These are phyloP conservation scores for Gomphus sp. DNA, from an alignment of 1,284 basidiomycete genomes.

Conservation along the genomic window DNA sequence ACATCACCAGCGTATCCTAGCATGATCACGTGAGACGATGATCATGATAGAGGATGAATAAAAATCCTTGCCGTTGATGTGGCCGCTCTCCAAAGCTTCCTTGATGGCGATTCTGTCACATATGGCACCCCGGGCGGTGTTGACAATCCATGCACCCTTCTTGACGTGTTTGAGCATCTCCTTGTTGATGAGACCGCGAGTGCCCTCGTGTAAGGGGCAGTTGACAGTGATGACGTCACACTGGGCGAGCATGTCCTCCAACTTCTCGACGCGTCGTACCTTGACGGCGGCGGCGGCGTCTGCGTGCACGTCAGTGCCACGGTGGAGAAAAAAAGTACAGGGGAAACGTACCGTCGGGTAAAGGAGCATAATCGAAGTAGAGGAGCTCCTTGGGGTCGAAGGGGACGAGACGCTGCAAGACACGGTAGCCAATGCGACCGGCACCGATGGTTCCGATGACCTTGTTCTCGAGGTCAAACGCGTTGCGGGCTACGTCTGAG, in stretches of 20 bases:
- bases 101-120: constrained; percentile 79
- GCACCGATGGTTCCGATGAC: constrained; percentile 85
- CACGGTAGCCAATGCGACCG: constrained; percentile 84
- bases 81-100: constrained; percentile 70
- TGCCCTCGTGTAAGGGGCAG: constrained; percentile 87
- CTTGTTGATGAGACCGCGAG: constrained; percentile 71
- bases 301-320: too few relatives aligned
- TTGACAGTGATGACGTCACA: constrained; percentile 86
- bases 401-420: constrained; percentile 75
- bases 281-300: constrained; percentile 64
- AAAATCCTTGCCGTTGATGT: constrained; percentile 56
- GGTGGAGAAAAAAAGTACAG: too few relatives aligned
- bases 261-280: constrained; percentile 70
- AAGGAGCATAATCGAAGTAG: constrained; percentile 86
- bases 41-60: too few relatives aligned
- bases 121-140: constrained; percentile 92
- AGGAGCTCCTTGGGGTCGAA: constrained; percentile 90
- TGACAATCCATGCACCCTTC: constrained; percentile 85
- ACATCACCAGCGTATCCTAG: constrained; percentile 69
- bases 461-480: constrained; percentile 87
- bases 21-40: too few relatives aligned
- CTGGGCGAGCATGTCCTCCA: constrained; percentile 76
- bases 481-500: constrained; percentile 70
- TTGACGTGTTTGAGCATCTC: constrained; percentile 88
- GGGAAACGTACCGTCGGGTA: too few relatives aligned